These are phyloP conservation scores for Flaveria linearis DNA, from an alignment of 129 eudicot genomes.

Conservation along the genomic window DNA sequence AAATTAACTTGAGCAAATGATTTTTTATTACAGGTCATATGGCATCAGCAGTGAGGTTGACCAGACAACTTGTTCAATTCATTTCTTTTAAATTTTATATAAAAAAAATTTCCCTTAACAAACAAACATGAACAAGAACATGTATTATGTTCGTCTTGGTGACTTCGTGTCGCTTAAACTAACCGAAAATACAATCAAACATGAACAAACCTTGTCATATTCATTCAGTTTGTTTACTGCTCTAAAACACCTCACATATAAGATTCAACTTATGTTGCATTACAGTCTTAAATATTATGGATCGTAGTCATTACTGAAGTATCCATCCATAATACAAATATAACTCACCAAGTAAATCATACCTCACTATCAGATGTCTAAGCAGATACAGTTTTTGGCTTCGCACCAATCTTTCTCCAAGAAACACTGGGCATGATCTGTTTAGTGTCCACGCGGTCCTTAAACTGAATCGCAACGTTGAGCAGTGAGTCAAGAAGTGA, in stretches of 20 bases:
- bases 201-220: too few relatives aligned
- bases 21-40: too few relatives aligned
- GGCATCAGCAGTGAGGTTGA: too few relatives aligned
- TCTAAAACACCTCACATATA: conserved; percentile 4
- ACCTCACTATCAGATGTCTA: conserved; percentile 33
- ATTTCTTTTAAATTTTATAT: too few relatives aligned
- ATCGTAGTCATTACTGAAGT: conserved; percentile 12
- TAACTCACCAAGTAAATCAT: conserved; percentile 21
- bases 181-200: too few relatives aligned
- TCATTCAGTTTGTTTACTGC: too few relatives aligned
- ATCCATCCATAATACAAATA: conserved; percentile 7
- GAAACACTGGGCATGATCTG: conserved; percentile 99
- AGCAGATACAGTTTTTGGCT: conserved; percentile 92
- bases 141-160: too few relatives aligned
- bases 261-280: conserved; percentile 18
- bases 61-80: too few relatives aligned
- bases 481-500: conserved; percentile 92
- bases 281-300: conserved; percentile 13
- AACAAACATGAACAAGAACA: too few relatives aligned
- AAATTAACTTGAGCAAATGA: too few relatives aligned
- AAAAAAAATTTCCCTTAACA: too few relatives aligned
- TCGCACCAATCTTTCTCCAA: conserved; percentile 90
- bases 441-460: conserved; percentile 79
- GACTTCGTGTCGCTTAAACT: too few relatives aligned
- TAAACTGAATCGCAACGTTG: conserved; percentile 69